Evolutionary conservation across 345 rosid species (phyloP), one percentile per base, ranked within the genome.

Genomic region (Dovyalis caffra): DNA sequence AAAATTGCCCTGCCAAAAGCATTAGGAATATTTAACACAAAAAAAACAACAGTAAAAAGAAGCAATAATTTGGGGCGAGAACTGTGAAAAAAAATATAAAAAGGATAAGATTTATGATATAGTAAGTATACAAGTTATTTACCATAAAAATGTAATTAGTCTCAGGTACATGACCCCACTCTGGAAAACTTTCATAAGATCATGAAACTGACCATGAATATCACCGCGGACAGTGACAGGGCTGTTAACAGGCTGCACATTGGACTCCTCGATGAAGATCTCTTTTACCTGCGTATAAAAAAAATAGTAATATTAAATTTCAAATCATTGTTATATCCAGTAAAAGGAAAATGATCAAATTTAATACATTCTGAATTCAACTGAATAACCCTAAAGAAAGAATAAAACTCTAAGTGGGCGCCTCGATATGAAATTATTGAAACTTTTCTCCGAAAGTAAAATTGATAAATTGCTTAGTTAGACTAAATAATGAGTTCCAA

Each of bases 201-300:
- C 99, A 82, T 96, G 99, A 85, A 93, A 96, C 87, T 96, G 98
- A 56, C 99, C 98, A 84, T 96, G 99, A 66, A 96, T 96, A 79
- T 96, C 99, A 82, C 99, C 98, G 75, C 98, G 92, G 67, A 96
- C 98, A 5, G 98, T 96, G 64, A 96, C 99, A 1, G 97, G 99
- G 88, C 99, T 96, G 88, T 96, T 96, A 74, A 96, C 97, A 63
- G 99, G 99, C 83, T 96, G 99, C 69, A 96, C 99, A 85, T 93
- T 96, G 33, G 99, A 96, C 80, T 93, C 97, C 87, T 96, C 99
- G 57, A 96, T 90, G 35, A 96, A 95, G 81, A 93, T 90, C 77
- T 92, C 98, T 77, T 96, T 96, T 61, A 93, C 99, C 98, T 96
- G 82, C 20, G 70, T 76, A 40, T 71, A 77, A 53, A 31, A 6